These are phyloP conservation scores for Sphagnum contortum DNA, from an alignment of 225 moss, liverwort and hornwort species.

Conservation along the genomic window DNA sequence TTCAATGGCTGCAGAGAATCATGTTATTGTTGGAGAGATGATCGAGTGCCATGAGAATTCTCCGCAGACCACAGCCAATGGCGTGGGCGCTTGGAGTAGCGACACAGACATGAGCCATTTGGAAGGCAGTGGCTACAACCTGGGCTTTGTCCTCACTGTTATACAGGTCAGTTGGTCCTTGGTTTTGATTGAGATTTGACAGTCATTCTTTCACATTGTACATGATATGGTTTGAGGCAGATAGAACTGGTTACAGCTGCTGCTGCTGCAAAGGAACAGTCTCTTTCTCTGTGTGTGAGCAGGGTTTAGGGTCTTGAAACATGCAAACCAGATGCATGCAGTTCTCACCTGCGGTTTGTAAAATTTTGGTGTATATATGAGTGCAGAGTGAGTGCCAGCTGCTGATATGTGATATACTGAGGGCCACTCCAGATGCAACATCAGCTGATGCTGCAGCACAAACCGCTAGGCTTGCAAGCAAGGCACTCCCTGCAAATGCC, in stretches of 20 bases:
- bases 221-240: not conserved
- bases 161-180: conserved; percentile 54
- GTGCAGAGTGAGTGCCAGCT: conserved; percentile 97
- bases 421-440: conserved; percentile 95
- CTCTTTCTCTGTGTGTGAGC: too few species aligned
- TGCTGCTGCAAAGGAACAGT: too few species aligned
- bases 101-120: conserved; percentile 72
- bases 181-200: not conserved
- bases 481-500: conserved; percentile 64
- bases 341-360: not conserved
- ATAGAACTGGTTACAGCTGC: too few species aligned
- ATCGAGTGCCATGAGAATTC: conserved; percentile 73
- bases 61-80: conserved; percentile 46
- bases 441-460: conserved; percentile 99
- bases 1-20: conserved; percentile 58
- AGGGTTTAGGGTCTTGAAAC: not conserved
- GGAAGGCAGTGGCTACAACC: conserved; percentile 87
- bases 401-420: conserved; percentile 97
- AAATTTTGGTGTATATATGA: not conserved
- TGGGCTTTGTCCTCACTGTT: conserved; percentile 87
- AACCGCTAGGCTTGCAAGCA: conserved; percentile 94
- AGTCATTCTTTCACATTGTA: not conserved
- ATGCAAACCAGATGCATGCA: not conserved
- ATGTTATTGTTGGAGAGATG: conserved; percentile 87
- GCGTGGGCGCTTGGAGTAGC: conserved; percentile 77